Evolutionary conservation across 1,284 basidiomycete species (phyloP).

Genomic region (Ustilago sp.): DNA sequence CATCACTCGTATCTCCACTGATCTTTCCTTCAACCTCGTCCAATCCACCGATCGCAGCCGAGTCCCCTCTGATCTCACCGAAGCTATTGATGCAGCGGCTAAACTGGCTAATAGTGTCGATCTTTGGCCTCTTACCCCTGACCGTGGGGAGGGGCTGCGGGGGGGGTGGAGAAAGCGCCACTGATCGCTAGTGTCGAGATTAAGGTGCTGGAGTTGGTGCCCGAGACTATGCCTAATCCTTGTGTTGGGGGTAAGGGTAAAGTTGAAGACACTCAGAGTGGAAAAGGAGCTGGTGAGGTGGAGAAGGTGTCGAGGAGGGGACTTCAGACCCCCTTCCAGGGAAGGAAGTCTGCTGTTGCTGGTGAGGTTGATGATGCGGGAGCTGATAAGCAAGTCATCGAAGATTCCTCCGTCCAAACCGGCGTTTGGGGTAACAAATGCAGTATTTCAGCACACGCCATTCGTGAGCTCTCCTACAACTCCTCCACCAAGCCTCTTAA

Average conservation of each 20-base stretch:
- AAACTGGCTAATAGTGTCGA: constrained; percentile 70
- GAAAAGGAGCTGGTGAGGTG: background rate
- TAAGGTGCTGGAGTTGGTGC: constrained; percentile 40
- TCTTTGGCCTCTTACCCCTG: constrained; percentile 73
- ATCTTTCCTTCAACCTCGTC: constrained; percentile 73
- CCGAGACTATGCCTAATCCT: constrained; percentile 29
- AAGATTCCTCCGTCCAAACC: background rate
- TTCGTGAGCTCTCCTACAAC: constrained; percentile 27
- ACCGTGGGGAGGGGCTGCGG: constrained; percentile 72
- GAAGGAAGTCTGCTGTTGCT: constrained; percentile 2
- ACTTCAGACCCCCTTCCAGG: constrained; percentile 19
- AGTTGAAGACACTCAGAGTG: background rate
- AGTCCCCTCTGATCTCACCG: constrained; percentile 71
- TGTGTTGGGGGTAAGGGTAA: constrained; percentile 9
- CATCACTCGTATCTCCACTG: constrained; percentile 72
- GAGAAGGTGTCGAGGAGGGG: constrained; percentile 1
- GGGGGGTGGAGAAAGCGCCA: constrained; percentile 66
- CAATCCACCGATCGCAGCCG: constrained; percentile 54
- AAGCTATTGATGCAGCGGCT: constrained; percentile 72
- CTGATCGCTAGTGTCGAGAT: constrained; percentile 33
- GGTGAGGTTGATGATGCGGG: background rate
- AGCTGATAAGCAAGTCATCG: constrained; percentile 1
- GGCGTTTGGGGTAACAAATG: constrained; percentile 28
- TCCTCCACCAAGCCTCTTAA: constrained; percentile 14
- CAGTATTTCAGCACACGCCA: constrained; percentile 24